Base-by-base conservation (phyloP, 2,329 filamentous ascomycete genomes). In the Didymella arachidicola region DNA sequence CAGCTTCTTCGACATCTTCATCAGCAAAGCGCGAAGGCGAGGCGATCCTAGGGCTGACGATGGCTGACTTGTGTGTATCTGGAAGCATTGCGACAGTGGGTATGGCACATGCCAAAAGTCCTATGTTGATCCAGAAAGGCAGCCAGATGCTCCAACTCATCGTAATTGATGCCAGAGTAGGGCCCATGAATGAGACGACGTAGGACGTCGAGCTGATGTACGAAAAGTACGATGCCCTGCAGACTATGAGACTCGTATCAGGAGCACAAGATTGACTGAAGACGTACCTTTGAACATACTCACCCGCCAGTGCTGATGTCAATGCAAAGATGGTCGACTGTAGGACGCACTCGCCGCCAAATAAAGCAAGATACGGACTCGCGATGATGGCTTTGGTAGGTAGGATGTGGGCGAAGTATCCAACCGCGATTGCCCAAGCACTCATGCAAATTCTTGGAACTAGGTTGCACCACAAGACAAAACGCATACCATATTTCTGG, bases 271-370 rank as follows among this genome's bases (percentile, higher is more conserved):
- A 11, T 11, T 30, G 29, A 32, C 30, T 5, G 12, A 11, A 4
- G 26, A 63, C 66, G 53, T 38, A 72, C 73, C 71, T 59, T 46
- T 76, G 63, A 11, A 75, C 69, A 59, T 76, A 73, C 47, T 75
- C 72, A 36, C 55, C 55, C 1, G 72, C 61, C 42, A 77, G 55
- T 1, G 70, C 66, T 2, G 73, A 74, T 7, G 74, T 76, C 47
- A 77, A 42, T 5, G 73, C 66, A 22, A 74, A 74, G 3, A 77
- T 60, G 1, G 73, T 73, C 1, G 75, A 76, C 18, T 70, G 67
- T 36, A 78, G 71, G 2, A 77, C 75, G 44, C 75, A 78, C 45
- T 77, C 73, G 2, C 73, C 71, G 5, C 76, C 75, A 6, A 78
- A 46, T 0, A 77, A 43, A 12, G 70, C 64, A 14, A 76, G 59